Percentiles rank a stretch among this genome's conserved stretches.
phyloP scores from a whole-genome alignment of 1,284 basidiomycete species.

The Paramarasmius palmivorus region DNA sequence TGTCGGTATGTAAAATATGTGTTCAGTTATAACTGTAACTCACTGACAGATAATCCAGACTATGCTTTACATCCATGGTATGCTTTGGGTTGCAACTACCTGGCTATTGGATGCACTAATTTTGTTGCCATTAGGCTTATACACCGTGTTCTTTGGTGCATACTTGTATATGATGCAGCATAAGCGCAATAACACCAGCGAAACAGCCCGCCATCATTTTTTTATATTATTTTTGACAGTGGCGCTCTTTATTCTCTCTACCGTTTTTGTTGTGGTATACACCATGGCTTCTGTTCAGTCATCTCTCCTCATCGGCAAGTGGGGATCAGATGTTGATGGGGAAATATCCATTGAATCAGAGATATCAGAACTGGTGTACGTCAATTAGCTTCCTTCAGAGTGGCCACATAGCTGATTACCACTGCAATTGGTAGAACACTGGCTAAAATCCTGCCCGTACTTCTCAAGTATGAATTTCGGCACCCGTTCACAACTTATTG shows the following conservation, averaged over 20 bases:
- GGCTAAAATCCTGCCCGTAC: background rate
- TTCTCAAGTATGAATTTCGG: background rate
- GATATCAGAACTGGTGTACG: no score
- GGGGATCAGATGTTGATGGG: no score
- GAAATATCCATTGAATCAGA: background rate
- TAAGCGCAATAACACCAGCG: background rate
- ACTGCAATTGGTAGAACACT: no score
- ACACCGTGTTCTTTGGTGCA: background rate
- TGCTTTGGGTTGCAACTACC: background rate
- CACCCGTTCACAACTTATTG: background rate
- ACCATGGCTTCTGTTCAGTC: background rate
- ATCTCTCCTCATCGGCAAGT: background rate
- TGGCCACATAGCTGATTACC: no score
- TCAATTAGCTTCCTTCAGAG: no score
- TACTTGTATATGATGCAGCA: conserved; percentile 1
- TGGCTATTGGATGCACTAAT: no score
- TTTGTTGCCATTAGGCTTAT: background rate
- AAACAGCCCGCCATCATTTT: background rate
- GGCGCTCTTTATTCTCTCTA: background rate
- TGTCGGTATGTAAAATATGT: no score
- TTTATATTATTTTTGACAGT: background rate
- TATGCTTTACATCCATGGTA: background rate
- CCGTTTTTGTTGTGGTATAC: conserved; percentile 1
- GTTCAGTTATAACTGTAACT: no score
- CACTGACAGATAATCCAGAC: no score